A percentile compares a stretch with the other conserved stretches of the same genome.
These are phyloP conservation scores for Chondrus crispus DNA, from an alignment of 23 red algal genomes.

Conservation along the genomic window DNA sequence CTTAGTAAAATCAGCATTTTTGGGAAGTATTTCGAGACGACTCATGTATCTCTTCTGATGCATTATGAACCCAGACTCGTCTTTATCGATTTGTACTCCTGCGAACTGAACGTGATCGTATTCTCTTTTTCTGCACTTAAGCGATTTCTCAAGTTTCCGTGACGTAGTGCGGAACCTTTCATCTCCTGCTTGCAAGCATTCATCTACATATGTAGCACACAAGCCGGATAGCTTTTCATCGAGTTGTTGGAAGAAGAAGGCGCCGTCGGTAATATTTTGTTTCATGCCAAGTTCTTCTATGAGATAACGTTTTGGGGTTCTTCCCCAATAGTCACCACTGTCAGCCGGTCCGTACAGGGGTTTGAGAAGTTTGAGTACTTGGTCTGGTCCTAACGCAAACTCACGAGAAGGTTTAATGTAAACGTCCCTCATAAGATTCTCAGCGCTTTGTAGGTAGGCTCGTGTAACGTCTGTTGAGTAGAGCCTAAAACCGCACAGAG, in stretches of 20 bases:
- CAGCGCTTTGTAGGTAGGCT: conserved; percentile 8
- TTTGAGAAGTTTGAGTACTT: not conserved
- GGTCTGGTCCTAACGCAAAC: not conserved
- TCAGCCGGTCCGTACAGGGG: conserved; percentile 27
- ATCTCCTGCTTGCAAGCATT: conserved; percentile 10
- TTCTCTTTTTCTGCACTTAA: not conserved
- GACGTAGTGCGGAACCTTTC: not conserved
- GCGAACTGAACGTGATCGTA: conserved; percentile 7
- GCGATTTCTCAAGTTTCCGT: not conserved
- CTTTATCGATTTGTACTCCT: not conserved
- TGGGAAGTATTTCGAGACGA: no score
- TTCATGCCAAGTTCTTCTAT: conserved; percentile 27
- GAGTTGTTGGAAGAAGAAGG: not conserved
- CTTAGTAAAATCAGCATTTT: not conserved
- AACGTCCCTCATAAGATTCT: conserved; percentile 1
- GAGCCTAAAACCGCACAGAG: not conserved
- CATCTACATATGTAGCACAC: conserved; percentile 25
- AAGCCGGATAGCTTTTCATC: conserved; percentile 3
- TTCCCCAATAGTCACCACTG: conserved; percentile 22
- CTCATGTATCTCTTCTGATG: no score
- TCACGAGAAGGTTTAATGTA: not conserved
- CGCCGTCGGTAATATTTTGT: not conserved
- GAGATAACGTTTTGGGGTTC: not conserved
- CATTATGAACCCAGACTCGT: not conserved
- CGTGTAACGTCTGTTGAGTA: conserved; percentile 4